Conservation (phyloP, 2,329 filamentous ascomycete genomes). For the Juglanconis oblonga region DNA sequence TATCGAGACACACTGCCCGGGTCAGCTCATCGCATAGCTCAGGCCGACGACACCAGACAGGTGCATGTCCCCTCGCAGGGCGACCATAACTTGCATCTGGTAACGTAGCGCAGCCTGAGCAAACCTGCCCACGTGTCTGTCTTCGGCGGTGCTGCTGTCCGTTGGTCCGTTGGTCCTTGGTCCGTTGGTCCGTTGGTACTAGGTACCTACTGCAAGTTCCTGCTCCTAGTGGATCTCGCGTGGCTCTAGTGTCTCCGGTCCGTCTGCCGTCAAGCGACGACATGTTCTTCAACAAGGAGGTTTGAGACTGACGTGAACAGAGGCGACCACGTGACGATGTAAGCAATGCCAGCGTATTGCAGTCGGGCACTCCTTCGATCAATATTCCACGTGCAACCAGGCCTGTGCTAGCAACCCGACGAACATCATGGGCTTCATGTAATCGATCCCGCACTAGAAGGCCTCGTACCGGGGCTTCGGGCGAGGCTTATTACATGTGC, state of each 20-base stretch:
- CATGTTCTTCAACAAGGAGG: neutral
- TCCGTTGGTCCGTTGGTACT: too few relatives aligned
- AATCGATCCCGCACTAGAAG: neutral
- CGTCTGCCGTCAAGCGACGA: neutral
- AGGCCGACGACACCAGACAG: neutral
- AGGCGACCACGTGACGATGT: neutral
- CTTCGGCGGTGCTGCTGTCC: conserved; percentile 2
- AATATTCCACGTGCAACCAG: neutral
- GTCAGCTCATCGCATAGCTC: conserved; percentile 10
- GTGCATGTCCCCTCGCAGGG: neutral
- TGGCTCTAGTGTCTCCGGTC: neutral
- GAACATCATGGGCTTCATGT: neutral
- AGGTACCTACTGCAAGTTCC: too few relatives aligned
- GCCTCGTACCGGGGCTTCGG: neutral
- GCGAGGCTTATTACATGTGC: neutral
- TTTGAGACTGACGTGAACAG: neutral
- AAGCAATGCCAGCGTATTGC: too few relatives aligned
- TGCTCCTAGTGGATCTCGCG: too few relatives aligned
- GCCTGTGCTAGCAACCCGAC: neutral
- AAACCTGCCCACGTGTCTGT: conserved; percentile 13
- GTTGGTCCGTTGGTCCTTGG: too few relatives aligned
- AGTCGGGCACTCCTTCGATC: neutral
- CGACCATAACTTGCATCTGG: neutral
- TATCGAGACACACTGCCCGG: neutral
- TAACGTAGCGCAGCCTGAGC: conserved; percentile 6